Evolutionary conservation across 371 early-diverging fungal genomes (phyloP), one percentile per base, ranked within the genome.

Genomic region (Saksenaea oblongispora): DNA sequence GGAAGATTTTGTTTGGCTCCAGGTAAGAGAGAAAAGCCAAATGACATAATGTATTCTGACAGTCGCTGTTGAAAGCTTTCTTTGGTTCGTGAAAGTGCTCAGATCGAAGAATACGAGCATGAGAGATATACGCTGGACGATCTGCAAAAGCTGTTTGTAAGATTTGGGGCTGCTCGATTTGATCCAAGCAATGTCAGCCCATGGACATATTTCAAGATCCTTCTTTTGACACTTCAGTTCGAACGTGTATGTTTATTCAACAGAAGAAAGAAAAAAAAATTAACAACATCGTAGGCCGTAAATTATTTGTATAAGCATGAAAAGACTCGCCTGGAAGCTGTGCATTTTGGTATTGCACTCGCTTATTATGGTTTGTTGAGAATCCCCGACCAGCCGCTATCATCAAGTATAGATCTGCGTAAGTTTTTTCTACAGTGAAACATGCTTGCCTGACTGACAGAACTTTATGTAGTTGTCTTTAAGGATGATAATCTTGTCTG

Each of bases 1-100:
- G 1, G 95, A 96, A 65, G 96, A 96, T 68, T 95, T 89, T 69
- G 59, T 95, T 55, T 96, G 97, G 97, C 57, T 91, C 10, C 80
- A 81, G 67, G 75, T 80, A 66, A 41, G 42, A 13, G 0, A 18
- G 24, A 2, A 17, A 11, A 58, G 26, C 0, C 11, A 4, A 5
- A 27, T 14, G 27, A 26, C 15, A 22, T 13, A 39, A 41, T 17
- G 26, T 28, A 27, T 15, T 36, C 24, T 22, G n/a, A 47, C 56
- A 10, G 56, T 58, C 22, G 27, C 28, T 34, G 28, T 28, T 54
- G 31, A 14, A 24, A 88, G 79, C 82, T 92, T 57, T 82, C 79
- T 59, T 78, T 91, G 41, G 74, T 91, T 8, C 85, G 85, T 53
- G 92, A 92, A 60, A 71, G 80, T 8, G 56, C 66, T 34, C 73